phyloP scores from a whole-genome alignment of 78 protist genomes.

The Dictyostelium capitatum region DNA sequence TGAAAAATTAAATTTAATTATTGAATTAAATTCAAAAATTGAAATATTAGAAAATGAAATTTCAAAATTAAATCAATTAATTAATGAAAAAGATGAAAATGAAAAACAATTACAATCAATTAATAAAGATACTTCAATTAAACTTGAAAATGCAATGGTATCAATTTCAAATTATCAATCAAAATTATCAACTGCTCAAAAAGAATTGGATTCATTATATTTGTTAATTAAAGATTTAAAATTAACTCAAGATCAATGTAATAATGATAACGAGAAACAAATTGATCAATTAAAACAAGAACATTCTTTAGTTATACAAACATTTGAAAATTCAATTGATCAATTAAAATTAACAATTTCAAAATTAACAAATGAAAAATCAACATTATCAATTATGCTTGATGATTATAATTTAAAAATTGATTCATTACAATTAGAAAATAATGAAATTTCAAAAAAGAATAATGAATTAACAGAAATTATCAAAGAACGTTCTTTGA shows the following conservation, averaged over 20 bases:
- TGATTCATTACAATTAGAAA: neutral
- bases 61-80: neutral
- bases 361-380: neutral
- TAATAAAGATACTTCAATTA: neutral
- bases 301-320: neutral
- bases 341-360: neutral
- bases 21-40: neutral
- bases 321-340: neutral
- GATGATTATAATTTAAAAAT: neutral
- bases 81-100: neutral
- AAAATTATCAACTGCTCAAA: conserved; percentile 1
- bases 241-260: neutral
- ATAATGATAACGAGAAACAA: neutral
- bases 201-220: neutral
- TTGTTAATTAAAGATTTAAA: neutral
- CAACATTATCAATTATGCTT: neutral
- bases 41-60: neutral
- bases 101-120: neutral
- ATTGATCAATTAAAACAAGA: neutral
- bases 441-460: neutral
- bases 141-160: neutral
- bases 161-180: neutral
- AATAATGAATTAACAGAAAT: neutral
- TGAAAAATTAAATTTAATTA: neutral
- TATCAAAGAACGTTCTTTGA: neutral